Conservation (phyloP, 1,139 yeast genomes). For the Suhomyces choctaworum region DNA sequence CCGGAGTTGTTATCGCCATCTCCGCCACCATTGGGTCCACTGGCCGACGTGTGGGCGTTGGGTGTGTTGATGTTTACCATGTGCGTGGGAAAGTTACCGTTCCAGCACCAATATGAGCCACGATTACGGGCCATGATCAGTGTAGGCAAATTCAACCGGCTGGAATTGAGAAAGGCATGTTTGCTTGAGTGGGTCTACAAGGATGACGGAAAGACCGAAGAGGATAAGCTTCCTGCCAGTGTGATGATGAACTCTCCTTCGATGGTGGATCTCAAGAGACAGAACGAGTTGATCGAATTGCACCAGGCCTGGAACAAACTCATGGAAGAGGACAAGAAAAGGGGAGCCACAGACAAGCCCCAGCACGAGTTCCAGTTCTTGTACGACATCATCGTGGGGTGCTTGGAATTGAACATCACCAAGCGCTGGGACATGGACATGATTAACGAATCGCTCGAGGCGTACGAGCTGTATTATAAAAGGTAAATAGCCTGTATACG, state of each 20-base stretch:
- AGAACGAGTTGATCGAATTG: constrained; percentile 19
- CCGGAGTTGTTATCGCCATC: constrained; percentile 75
- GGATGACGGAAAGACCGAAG: constrained; percentile 16
- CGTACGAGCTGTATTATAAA: background rate
- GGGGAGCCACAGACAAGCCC: constrained; percentile 12
- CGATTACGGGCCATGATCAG: constrained; percentile 70
- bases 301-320: constrained; percentile 27
- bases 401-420: constrained; percentile 53
- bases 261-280: constrained; percentile 26
- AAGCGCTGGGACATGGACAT: constrained; percentile 51
- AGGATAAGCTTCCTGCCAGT: constrained; percentile 8
- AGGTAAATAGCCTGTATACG: background rate
- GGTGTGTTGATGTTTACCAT: constrained; percentile 78
- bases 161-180: constrained; percentile 39
- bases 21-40: constrained; percentile 69
- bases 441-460: constrained; percentile 22
- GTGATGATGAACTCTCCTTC: constrained; percentile 18
- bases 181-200: constrained; percentile 29
- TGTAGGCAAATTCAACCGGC: constrained; percentile 60
- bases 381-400: constrained; percentile 51
- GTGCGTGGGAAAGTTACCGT: constrained; percentile 75
- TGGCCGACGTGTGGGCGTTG: constrained; percentile 88
- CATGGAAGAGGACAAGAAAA: constrained; percentile 2
- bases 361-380: constrained; percentile 31
- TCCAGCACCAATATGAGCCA: constrained; percentile 80